Conservation (phyloP, 2,329 filamentous ascomycete genomes). For the Fusarium torulosum region DNA sequence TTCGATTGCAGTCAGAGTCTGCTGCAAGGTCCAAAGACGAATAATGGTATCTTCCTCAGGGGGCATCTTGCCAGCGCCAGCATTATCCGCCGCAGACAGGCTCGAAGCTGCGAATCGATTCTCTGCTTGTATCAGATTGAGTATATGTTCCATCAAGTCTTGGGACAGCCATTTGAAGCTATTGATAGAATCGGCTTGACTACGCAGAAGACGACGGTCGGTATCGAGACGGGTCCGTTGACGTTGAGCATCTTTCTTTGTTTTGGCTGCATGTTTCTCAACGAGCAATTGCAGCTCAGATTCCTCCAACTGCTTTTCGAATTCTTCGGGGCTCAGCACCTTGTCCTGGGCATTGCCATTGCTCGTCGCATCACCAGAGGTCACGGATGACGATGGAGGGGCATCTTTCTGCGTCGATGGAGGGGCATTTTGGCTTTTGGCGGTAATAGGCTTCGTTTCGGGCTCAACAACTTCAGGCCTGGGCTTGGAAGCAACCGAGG, state of each 20-base stretch:
- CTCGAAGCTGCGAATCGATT: conserved; percentile 68
- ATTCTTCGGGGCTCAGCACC: conserved; percentile 83
- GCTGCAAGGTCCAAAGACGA: conserved; percentile 86
- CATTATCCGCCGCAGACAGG: conserved; percentile 59
- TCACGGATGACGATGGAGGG: conserved; percentile 47
- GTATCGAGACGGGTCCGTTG: conserved; percentile 85
- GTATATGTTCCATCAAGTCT: conserved; percentile 81
- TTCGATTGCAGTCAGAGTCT: conserved; percentile 75
- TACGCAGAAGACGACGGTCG: conserved; percentile 83
- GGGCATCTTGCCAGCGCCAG: conserved; percentile 65
- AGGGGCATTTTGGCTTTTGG: conserved; percentile 49
- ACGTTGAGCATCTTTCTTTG: conserved; percentile 81
- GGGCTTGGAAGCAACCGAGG: conserved; percentile 87
- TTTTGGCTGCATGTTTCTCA: conserved; percentile 84
- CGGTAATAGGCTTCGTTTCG: conserved; percentile 46
- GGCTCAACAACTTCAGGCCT: conserved; percentile 69
- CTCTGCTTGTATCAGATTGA: conserved; percentile 79
- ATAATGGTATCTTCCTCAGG: conserved; percentile 81
- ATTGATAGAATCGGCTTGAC: conserved; percentile 80
- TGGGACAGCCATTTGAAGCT: conserved; percentile 83
- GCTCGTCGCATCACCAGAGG: conserved; percentile 44
- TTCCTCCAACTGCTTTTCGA: conserved; percentile 88
- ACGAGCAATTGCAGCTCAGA: conserved; percentile 90
- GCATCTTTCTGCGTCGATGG: conserved; percentile 49
- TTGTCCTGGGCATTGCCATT: conserved; percentile 52